Evolutionary conservation across 148 eudicot genomes (phyloP).

Genomic region (Camellia granthamiana): DNA sequence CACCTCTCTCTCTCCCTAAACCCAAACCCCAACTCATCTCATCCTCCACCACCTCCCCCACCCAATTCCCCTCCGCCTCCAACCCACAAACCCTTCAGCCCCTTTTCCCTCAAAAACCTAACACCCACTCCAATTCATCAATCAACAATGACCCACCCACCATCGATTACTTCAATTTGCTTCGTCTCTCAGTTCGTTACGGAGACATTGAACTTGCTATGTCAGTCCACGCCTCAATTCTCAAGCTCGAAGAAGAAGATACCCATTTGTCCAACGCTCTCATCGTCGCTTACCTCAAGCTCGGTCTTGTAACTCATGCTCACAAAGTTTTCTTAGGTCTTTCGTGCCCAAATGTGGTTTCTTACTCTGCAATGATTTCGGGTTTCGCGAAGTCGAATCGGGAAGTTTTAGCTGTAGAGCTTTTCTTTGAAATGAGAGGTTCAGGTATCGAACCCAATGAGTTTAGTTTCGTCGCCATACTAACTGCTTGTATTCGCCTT

Average conservation of each 20-base stretch:
- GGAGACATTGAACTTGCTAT: conserved; percentile 43
- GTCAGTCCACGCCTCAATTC: conserved; percentile 59
- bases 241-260: conserved; percentile 55
- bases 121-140: background rate
- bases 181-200: conserved; percentile 41
- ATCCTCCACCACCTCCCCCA: conserved; percentile 26
- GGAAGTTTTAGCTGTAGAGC: conserved; percentile 46
- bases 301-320: conserved; percentile 49
- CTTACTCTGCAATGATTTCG: conserved; percentile 56
- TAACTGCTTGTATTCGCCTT: conserved; percentile 63
- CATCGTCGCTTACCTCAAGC: conserved; percentile 53
- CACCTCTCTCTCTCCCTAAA: conserved; percentile 30
- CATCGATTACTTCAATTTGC: conserved; percentile 37
- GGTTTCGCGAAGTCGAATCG: conserved; percentile 47
- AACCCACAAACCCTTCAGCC: conserved; percentile 25
- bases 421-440: conserved; percentile 57
- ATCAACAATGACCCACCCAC: conserved; percentile 15
- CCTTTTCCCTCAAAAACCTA: conserved; percentile 11
- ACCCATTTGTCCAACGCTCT: conserved; percentile 38
- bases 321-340: conserved; percentile 39
- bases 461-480: conserved; percentile 65
- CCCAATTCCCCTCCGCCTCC: conserved; percentile 26
- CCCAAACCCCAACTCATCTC: conserved; percentile 22
- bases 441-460: conserved; percentile 62
- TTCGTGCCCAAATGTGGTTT: conserved; percentile 60